Conservation (phyloP, 495 filamentous ascomycete species). For the Neurospora sp. region DNA sequence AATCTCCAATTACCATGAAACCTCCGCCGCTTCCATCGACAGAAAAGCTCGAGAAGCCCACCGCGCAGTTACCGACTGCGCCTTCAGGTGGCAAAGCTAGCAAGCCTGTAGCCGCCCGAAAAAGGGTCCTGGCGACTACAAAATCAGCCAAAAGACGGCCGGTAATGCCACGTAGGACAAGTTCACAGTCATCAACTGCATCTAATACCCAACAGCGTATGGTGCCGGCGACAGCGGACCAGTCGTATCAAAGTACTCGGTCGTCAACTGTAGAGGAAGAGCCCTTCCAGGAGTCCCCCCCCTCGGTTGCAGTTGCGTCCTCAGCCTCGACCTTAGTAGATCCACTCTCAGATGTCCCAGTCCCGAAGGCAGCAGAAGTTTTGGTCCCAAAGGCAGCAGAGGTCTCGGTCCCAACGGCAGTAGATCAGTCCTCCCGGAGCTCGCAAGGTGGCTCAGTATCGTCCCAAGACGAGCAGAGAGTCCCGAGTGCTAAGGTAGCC, state of each 20-base stretch:
- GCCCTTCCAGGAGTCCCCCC: not conserved
- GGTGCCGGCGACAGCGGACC: slow-evolving; percentile 7
- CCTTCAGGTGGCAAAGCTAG: not conserved
- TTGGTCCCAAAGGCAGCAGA: not conserved
- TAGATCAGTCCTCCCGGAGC: not conserved
- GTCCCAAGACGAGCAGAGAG: slow-evolving; percentile 4
- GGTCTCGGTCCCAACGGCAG: not conserved
- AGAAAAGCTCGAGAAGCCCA: not conserved
- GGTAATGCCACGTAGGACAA: slow-evolving; percentile 26
- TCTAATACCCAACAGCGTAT: slow-evolving; percentile 13
- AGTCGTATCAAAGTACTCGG: not conserved
- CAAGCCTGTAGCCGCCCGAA: slow-evolving; percentile 5
- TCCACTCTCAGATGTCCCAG: not conserved
- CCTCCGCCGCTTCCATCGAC: slow-evolving; percentile 13
- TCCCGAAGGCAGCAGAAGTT: not conserved
- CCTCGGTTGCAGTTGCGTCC: not conserved
- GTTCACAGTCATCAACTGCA: slow-evolving; percentile 31
- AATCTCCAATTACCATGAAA: slow-evolving; percentile 9
- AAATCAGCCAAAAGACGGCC: slow-evolving; percentile 29
- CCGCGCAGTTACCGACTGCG: not conserved
- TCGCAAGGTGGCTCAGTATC: slow-evolving; percentile 3
- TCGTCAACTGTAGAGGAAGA: not conserved
- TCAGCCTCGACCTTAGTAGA: not conserved
- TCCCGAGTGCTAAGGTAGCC: slow-evolving; percentile 25
- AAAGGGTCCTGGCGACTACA: slow-evolving; percentile 28